These are phyloP conservation scores for Clohesyomyces aquaticus DNA, from an alignment of 495 filamentous ascomycete species.

Conservation along the genomic window DNA sequence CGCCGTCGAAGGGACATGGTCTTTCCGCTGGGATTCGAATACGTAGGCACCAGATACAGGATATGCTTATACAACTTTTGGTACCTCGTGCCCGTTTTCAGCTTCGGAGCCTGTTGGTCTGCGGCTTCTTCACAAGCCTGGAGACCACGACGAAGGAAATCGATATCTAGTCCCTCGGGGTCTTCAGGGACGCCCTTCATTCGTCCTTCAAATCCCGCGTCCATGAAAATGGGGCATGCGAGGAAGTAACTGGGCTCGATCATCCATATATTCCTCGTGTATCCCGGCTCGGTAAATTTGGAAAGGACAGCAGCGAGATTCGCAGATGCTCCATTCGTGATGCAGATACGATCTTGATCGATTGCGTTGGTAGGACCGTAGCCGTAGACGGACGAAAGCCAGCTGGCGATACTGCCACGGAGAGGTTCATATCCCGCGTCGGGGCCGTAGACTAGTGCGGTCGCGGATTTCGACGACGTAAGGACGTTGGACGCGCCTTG, in stretches of 20 bases:
- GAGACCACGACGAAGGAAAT: neutral
- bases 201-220: constrained; percentile 10
- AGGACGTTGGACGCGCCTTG: constrained; percentile 15
- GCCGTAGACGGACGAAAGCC: constrained; percentile 6
- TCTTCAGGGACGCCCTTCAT: constrained; percentile 17
- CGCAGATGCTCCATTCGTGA: constrained; percentile 18
- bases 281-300: constrained; percentile 12
- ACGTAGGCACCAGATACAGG: constrained; percentile 25
- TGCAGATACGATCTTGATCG: constrained; percentile 3
- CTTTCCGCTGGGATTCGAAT: constrained; percentile 26
- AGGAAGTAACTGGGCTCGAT: constrained; percentile 21
- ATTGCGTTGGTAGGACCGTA: neutral
- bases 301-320: constrained; percentile 14
- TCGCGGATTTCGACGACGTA: constrained; percentile 1
- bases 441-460: constrained; percentile 8
- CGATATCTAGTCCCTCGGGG: constrained; percentile 11
- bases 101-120: neutral
- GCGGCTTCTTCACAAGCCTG: constrained; percentile 7
- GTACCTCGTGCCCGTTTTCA: constrained; percentile 11
- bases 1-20: constrained; percentile 25
- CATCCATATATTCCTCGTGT: constrained; percentile 23
- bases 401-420: constrained; percentile 12
- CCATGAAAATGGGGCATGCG: constrained; percentile 19
- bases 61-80: constrained; percentile 21
- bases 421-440: constrained; percentile 15